phyloP scores from a whole-genome alignment of 1,139 yeast genomes.

The Schizosaccharomyces versatilis region DNA sequence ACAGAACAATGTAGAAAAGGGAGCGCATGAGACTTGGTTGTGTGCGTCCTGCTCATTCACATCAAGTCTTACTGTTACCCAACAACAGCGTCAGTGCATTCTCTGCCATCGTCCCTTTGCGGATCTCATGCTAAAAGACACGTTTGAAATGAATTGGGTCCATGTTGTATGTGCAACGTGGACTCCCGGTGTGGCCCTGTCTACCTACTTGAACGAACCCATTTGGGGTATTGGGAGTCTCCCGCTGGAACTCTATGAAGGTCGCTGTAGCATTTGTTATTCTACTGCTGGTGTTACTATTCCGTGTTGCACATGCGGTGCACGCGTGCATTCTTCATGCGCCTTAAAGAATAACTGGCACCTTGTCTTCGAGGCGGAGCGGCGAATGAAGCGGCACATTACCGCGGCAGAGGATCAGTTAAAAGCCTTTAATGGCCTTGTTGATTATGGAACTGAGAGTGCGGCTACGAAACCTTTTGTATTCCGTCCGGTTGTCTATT shows the following conservation, averaged over 20 bases:
- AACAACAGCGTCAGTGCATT: background rate
- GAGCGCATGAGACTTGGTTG: too few relatives aligned
- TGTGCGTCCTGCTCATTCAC: too few relatives aligned
- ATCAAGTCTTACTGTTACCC: too few relatives aligned
- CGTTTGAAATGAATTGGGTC: conserved; percentile 53
- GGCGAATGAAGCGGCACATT: too few relatives aligned
- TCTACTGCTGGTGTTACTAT: conserved; percentile 24
- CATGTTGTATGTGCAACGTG: conserved; percentile 59
- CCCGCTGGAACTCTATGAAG: conserved; percentile 15
- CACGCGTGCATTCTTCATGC: conserved; percentile 8
- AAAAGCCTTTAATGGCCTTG: too few relatives aligned
- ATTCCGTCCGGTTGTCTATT: background rate
- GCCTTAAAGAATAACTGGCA: conserved; percentile 5
- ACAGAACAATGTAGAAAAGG: too few relatives aligned
- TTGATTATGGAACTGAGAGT: too few relatives aligned
- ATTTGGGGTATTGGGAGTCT: conserved; percentile 18
- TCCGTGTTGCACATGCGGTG: conserved; percentile 25
- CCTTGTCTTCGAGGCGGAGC: conserved; percentile 6
- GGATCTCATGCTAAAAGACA: conserved; percentile 31
- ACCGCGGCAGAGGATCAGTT: too few relatives aligned
- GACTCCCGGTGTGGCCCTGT: conserved; percentile 25
- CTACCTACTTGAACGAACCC: conserved; percentile 26
- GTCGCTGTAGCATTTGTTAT: conserved; percentile 24
- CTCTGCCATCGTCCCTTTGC: background rate
- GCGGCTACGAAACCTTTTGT: too few relatives aligned